These are phyloP conservation scores for Pestalotiopsis sp. DNA, from an alignment of 2,329 filamentous ascomycete genomes.

Conservation along the genomic window DNA sequence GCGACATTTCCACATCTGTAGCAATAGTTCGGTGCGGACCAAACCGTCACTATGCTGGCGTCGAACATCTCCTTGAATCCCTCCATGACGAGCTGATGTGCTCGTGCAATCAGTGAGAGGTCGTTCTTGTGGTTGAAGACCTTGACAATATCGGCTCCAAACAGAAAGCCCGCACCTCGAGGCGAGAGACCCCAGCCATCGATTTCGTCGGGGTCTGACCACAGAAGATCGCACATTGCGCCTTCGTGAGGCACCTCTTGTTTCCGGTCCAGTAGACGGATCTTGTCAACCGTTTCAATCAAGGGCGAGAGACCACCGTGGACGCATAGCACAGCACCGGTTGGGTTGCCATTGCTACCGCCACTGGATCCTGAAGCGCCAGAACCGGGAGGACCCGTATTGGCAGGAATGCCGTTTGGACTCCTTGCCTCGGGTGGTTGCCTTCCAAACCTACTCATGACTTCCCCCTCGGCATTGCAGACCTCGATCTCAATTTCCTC, in stretches of 20 bases:
- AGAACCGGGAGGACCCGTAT: conserved; percentile 77
- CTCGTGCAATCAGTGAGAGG: conserved; percentile 86
- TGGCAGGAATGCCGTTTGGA: conserved; percentile 43
- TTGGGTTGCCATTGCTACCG: conserved; percentile 66
- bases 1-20: conserved; percentile 96
- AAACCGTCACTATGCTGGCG: conserved; percentile 94
- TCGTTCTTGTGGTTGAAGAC: conserved; percentile 95
- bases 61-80: conserved; percentile 99
- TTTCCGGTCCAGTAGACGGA: conserved; percentile 90
- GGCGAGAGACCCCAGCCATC: conserved; percentile 96
- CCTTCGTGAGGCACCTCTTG: conserved; percentile 98
- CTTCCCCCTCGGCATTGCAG: conserved; percentile 78
- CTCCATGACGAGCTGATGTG: conserved; percentile 98
- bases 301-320: conserved; percentile 91
- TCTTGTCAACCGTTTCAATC: conserved; percentile 94
- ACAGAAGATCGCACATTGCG: conserved; percentile 97
- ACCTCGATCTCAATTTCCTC: conserved; percentile 92
- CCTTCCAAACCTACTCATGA: conserved; percentile 73
- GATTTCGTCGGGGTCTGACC: conserved; percentile 98
- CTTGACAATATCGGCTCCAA: conserved; percentile 94
- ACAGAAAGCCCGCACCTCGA: conserved; percentile 92
- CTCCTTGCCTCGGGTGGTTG: conserved; percentile 35
- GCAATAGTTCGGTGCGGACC: conserved; percentile 96
- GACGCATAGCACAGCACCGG: conserved; percentile 89
- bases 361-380: conserved; percentile 73